Evolutionary conservation across 2,329 filamentous ascomycete species (phyloP).

Genomic region (Botrytis tulipae): DNA sequence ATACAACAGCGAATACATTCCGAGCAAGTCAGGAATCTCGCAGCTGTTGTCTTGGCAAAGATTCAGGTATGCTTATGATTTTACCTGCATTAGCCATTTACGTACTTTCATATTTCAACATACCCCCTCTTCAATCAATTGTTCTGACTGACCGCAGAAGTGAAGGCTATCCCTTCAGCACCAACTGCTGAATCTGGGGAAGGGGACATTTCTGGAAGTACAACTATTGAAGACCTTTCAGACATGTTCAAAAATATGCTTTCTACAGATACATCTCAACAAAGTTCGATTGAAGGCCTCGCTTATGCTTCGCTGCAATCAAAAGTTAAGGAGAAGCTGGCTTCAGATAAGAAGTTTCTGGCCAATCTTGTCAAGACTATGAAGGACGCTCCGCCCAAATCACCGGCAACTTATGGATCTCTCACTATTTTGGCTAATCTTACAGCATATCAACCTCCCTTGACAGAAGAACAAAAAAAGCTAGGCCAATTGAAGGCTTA

Average conservation of each 20-base stretch:
- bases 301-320: slow-evolving; percentile 89
- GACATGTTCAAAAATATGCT: slow-evolving; percentile 66
- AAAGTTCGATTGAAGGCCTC: slow-evolving; percentile 82
- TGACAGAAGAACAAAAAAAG: slow-evolving; percentile 88
- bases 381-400: slow-evolving; percentile 56
- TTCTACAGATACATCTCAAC: slow-evolving; percentile 55
- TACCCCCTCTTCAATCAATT: slow-evolving; percentile 28
- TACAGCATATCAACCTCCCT: slow-evolving; percentile 71
- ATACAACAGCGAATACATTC: slow-evolving; percentile 49
- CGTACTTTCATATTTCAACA: slow-evolving; percentile 25
- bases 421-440: slow-evolving; percentile 85
- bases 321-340: slow-evolving; percentile 78
- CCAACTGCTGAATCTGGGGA: slow-evolving; percentile 39
- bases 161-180: slow-evolving; percentile 38
- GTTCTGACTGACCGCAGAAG: slow-evolving; percentile 39
- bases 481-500: slow-evolving; percentile 92
- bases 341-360: slow-evolving; percentile 66
- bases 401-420: slow-evolving; percentile 77
- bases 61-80: slow-evolving; percentile 51
- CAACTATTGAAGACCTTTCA: slow-evolving; percentile 64
- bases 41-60: slow-evolving; percentile 76
- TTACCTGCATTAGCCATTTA: too few species aligned
- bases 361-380: slow-evolving; percentile 66
- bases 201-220: slow-evolving; percentile 49
- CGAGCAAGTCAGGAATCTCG: slow-evolving; percentile 60